Conservation (phyloP, 768 basidiomycete species). For the Amyloporia xantha region DNA sequence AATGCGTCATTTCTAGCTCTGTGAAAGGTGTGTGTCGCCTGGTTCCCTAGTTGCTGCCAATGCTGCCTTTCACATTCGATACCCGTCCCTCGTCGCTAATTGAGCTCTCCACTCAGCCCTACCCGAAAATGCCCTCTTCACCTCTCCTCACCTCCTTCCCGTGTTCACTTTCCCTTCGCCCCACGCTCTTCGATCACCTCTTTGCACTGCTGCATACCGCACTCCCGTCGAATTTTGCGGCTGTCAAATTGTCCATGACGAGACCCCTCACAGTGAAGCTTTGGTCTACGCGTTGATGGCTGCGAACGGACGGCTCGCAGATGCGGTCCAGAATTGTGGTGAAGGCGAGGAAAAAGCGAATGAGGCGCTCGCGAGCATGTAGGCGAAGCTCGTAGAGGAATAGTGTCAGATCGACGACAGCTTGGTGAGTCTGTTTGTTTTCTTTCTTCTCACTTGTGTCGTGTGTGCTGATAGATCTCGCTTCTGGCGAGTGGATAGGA, state of each 20-base stretch:
- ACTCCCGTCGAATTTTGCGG: constrained; percentile 32
- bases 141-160: constrained; percentile 37
- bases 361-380: constrained; percentile 30
- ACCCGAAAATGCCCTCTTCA: constrained; percentile 36
- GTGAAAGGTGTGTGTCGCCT: constrained; percentile 64
- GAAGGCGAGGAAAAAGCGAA: constrained; percentile 11
- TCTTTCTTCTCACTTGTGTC: no score
- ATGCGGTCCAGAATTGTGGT: constrained; percentile 17
- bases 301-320: constrained; percentile 44
- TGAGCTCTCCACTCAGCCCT: constrained; percentile 32
- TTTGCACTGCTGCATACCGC: constrained; percentile 33
- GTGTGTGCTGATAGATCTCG: no score
- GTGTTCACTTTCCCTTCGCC: constrained; percentile 32
- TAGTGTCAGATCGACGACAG: constrained; percentile 36
- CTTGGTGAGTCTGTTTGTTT: no score
- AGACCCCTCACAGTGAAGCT: constrained; percentile 33
- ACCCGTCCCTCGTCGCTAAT: no score
- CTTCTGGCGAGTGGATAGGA: no score
- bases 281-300: constrained; percentile 51
- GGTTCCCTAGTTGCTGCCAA: no score
- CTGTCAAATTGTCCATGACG: constrained; percentile 35
- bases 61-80: no score
- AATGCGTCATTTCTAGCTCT: constrained; percentile 69
- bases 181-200: constrained; percentile 36
- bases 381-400: constrained; percentile 39